Evolutionary conservation across 805 yeast genomes (phyloP).

Genomic region (Saturnispora besseyi): DNA sequence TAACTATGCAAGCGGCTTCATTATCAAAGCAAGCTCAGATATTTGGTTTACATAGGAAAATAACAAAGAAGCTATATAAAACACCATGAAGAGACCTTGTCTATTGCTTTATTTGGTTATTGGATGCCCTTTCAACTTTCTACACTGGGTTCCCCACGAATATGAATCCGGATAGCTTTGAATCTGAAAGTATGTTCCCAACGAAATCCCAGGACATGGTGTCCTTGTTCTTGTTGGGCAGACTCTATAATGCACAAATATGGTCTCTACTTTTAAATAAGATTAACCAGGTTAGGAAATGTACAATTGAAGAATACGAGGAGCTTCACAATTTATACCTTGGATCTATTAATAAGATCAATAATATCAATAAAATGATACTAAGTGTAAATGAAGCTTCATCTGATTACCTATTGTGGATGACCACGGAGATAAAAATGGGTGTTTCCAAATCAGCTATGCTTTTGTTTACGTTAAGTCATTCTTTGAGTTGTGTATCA

Average conservation of each 20-base stretch:
- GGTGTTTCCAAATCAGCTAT: conserved; percentile 17
- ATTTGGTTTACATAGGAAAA: conserved; percentile 17
- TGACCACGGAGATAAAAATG: conserved; percentile 16
- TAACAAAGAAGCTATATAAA: conserved; percentile 6
- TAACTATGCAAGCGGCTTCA: conserved; percentile 12
- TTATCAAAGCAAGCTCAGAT: conserved; percentile 14
- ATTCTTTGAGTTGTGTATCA: conserved; percentile 6
- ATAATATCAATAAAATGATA: conserved; percentile 10
- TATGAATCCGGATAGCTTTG: conserved; percentile 14
- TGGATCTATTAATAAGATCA: conserved; percentile 9
- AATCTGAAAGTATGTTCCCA: conserved; percentile 13
- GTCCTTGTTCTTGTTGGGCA: conserved; percentile 12
- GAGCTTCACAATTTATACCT: conserved; percentile 8
- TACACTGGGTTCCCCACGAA: conserved; percentile 19
- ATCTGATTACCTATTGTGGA: conserved; percentile 10
- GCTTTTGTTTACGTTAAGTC: conserved; percentile 12
- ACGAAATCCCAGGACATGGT: conserved; percentile 9
- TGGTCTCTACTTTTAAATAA: conserved; percentile 15
- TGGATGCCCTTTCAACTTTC: conserved; percentile 18
- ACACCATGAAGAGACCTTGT: conserved; percentile 15
- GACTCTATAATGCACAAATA: conserved; percentile 15
- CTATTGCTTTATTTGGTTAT: conserved; percentile 17
- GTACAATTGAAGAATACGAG: conserved; percentile 7
- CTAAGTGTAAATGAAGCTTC: background rate
- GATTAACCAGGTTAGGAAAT: conserved; percentile 13